Base-by-base conservation (phyloP, 1,139 yeast genomes). In the Scheffersomyces parashehatae region DNA sequence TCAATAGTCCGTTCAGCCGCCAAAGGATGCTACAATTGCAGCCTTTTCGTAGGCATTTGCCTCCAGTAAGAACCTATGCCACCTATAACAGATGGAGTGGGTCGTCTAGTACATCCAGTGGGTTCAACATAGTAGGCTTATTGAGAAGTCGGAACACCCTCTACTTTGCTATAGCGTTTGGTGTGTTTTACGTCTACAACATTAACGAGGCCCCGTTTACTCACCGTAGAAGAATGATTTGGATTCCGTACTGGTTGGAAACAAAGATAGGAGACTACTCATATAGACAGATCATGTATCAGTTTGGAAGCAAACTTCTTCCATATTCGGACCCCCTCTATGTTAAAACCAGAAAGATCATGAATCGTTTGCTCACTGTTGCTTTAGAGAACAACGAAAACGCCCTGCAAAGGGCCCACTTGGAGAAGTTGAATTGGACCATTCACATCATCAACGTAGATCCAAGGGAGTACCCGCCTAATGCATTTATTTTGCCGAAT, bases 401-500 rank as follows among this genome's bases (percentile, higher is more conserved):
- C 46, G 60, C 61, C 13, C 63, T 62, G 16, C 76, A 70, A 47
- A 55, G 54, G 9, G 52, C 54, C 3, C 76, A 71, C 49, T 55
- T 73, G 46, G 60, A 64, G 47, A 60, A 66, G 29, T 62, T 81
- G 24, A 73, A 86, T 37, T 93, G 99, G 99, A 72, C 80, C 52
- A 81, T 93, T 32, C 90, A 89, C 63, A 88, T 95, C 26, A 81
- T 93, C 37, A 77, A 84, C 50, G 73, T 64, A 12, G 88, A 85
- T 54, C 83, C 85, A 5, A 66, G 62, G 9, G 68, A 73, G 13
- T 60, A 59, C 29, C 88, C 97, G 3, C 98, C 99, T 2, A 93
- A 93, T 65, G 99, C 99, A 2, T 93, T 95, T 65, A 96, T 93
- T 26, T 72, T 93, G 41, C 98, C 98, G 16, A 93, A 95, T 47